Conservation (phyloP, 1,139 yeast species). For the Eremothecium gossypii region DNA sequence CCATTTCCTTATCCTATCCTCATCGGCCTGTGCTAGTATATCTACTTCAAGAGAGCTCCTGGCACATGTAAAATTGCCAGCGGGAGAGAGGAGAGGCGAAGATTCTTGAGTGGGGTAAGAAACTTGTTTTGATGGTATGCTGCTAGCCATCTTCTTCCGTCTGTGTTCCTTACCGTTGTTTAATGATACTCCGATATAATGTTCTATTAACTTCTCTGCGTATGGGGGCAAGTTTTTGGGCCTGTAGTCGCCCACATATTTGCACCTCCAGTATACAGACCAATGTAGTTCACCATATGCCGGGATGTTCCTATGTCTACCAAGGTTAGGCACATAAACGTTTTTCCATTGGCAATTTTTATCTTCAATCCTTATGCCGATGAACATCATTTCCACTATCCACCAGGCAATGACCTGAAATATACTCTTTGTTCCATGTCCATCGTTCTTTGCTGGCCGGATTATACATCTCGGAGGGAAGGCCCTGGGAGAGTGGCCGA, state of each 20-base stretch:
- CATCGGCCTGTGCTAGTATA: slow-evolving; percentile 21
- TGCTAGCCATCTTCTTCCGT: background rate
- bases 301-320: slow-evolving; percentile 43
- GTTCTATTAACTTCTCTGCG: slow-evolving; percentile 18
- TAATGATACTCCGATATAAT: slow-evolving; percentile 24
- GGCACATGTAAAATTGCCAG: slow-evolving; percentile 3
- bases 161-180: background rate
- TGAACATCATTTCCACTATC: slow-evolving; percentile 49
- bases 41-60: slow-evolving; percentile 4
- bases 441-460: slow-evolving; percentile 27
- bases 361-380: slow-evolving; percentile 43
- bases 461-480: background rate
- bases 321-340: slow-evolving; percentile 44
- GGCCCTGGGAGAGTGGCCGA: background rate
- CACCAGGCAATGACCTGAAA: slow-evolving; percentile 40
- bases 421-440: slow-evolving; percentile 30
- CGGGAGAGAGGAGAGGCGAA: slow-evolving; percentile 1
- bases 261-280: slow-evolving; percentile 51
- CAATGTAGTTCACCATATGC: slow-evolving; percentile 43
- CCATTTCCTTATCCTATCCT: slow-evolving; percentile 28
- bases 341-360: slow-evolving; percentile 40
- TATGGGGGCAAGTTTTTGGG: slow-evolving; percentile 40
- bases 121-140: slow-evolving; percentile 1
- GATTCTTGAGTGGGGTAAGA: slow-evolving; percentile 4
- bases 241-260: slow-evolving; percentile 36